phyloP scores from a whole-genome alignment of 192 early-diverging fungal genomes.

The Mortierella antarctica region DNA sequence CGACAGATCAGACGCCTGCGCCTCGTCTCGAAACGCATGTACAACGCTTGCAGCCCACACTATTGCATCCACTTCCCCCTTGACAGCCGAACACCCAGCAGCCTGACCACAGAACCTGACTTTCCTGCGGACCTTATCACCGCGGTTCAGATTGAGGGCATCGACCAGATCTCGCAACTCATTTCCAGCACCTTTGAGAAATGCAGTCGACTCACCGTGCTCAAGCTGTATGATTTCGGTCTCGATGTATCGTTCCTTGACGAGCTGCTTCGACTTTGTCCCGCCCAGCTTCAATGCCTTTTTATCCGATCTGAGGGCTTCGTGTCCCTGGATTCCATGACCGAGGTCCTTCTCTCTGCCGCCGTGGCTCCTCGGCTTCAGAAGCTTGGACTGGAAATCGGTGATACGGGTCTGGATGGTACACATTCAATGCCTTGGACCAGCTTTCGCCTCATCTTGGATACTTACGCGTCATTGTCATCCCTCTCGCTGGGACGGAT shows the following conservation, averaged over 20 bases:
- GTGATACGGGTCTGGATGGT: conserved; percentile 14
- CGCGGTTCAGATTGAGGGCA: background rate
- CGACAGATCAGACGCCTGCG: conserved; percentile 26
- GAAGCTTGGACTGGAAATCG: conserved; percentile 9
- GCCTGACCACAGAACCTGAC: background rate
- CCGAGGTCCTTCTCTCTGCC: conserved; percentile 5
- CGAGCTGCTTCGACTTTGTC: background rate
- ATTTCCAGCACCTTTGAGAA: background rate
- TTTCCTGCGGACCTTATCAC: conserved; percentile 6
- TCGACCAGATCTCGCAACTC: conserved; percentile 17
- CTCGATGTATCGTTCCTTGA: conserved; percentile 24
- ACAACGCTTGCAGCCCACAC: conserved; percentile 10
- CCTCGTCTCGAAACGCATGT: conserved; percentile 24
- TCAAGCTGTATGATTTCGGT: conserved; percentile 8
- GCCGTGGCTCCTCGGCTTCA: background rate
- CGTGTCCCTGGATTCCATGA: conserved; percentile 18
- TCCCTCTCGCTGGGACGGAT: conserved; percentile 7
- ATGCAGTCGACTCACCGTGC: background rate
- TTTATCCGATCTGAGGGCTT: conserved; percentile 24
- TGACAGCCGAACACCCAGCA: background rate
- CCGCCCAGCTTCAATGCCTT: background rate
- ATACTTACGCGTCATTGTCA: conserved; percentile 6
- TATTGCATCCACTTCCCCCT: conserved; percentile 1
- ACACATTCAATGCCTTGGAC: conserved; percentile 22
- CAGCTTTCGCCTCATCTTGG: conserved; percentile 6